Evolutionary conservation across 1,284 basidiomycete species (phyloP).

Genomic region (Leccinum idahoense): DNA sequence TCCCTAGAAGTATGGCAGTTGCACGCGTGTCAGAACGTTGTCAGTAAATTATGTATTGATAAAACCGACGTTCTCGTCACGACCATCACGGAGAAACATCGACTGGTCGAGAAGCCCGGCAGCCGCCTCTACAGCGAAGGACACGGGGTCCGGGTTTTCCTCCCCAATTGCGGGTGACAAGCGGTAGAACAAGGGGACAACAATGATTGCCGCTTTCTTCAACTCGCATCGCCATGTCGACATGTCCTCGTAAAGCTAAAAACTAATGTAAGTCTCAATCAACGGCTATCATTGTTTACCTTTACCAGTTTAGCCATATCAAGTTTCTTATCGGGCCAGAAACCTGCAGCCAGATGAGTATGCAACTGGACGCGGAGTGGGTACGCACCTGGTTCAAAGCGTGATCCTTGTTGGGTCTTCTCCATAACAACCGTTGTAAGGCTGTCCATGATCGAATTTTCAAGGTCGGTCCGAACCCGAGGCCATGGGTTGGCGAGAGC

Average conservation of each 20-base stretch:
- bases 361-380: background rate
- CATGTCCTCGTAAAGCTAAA: background rate
- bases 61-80: background rate
- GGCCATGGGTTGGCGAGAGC: background rate
- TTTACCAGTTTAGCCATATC: background rate
- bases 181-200: background rate
- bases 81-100: background rate
- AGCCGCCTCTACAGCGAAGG: background rate
- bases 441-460: background rate
- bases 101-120: background rate
- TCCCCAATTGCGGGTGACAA: background rate
- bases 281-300: background rate
- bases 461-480: background rate
- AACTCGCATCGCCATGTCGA: background rate
- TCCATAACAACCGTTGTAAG: background rate
- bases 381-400: background rate
- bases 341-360: background rate
- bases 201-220: background rate
- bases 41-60: background rate
- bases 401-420: background rate
- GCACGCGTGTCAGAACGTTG: background rate
- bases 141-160: background rate
- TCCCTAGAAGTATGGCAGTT: background rate
- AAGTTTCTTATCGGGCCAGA: background rate
- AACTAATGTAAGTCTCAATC: background rate